Base-by-base conservation (phyloP, 495 filamentous ascomycete genomes). In the Darksidea phi region DNA sequence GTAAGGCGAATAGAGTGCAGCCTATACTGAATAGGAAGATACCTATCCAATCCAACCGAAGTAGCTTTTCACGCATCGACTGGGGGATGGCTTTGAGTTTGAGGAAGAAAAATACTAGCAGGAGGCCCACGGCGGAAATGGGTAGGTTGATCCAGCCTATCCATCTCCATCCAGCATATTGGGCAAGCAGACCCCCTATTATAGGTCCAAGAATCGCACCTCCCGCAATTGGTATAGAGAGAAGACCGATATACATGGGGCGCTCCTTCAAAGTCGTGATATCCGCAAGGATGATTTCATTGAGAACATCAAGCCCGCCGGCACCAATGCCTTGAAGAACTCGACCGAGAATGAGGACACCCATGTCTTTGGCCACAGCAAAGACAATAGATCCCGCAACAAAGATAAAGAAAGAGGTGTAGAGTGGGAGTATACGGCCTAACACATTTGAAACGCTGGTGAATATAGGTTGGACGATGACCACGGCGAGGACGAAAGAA, bases 71-170 rank as follows among this genome's bases (percentile, higher is more conserved):
- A 1, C 25, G 0, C 32, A 75, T 46, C 12, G 70, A 52, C 20
- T 38, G 28, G 6, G 68, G 68, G 8, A 74, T 50, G 1, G 61
- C 58, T 12, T 64, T 66, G 55, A 32, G 42, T 37, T 38, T n/a
- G 4, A 78, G 67, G 63, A 73, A 76, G 61, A 76, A 67, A 23
- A 70, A n/a, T 1, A 66, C 23, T 6, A 76, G 37, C 5, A 55
- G 45, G 15, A 64, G 52, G 5, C 57, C 62, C 10, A 69, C 25
- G 6, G 62, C 73, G 2, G 70, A 17, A 0, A 78, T 15, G 11
- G 74, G 74, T 6, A 77, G 63, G 57, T 77, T 77, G 28, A 76
- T 70, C 76, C 76, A 78, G 2, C 71, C 73, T 53, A 78, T 73
- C 76, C 75, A 78, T 12, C 76, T 54, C 75, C 76, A 78, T 21